These are phyloP conservation scores for Anthracocystis panici-leucophaei DNA, from an alignment of 1,284 basidiomycete species.

Conservation along the genomic window DNA sequence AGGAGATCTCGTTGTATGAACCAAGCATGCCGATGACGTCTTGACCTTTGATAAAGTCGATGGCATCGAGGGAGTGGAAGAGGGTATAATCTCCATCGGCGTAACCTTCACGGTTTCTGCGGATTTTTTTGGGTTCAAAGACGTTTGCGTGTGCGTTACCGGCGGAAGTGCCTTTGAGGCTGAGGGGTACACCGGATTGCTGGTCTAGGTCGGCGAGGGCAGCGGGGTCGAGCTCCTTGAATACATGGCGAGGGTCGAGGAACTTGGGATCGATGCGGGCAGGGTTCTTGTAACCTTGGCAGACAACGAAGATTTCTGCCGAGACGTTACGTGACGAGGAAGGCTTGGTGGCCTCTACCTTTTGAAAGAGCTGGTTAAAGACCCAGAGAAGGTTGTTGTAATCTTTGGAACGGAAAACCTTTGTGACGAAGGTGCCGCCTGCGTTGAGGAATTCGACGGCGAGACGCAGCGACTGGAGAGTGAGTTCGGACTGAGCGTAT, in stretches of 20 bases:
- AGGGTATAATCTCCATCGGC: constrained; percentile 93
- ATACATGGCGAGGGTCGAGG: constrained; percentile 96
- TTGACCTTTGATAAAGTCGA: constrained; percentile 78
- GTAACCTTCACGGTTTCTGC: constrained; percentile 92
- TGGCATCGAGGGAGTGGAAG: constrained; percentile 80
- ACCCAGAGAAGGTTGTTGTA: constrained; percentile 99
- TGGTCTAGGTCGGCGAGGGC: constrained; percentile 24
- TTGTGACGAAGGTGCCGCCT: constrained; percentile 92
- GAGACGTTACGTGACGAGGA: constrained; percentile 99
- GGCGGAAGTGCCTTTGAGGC: constrained; percentile 59
- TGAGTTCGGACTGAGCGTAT: constrained; percentile 95
- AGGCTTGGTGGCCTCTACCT: constrained; percentile 98
- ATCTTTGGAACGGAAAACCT: constrained; percentile 98
- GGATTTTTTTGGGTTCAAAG: constrained; percentile 96
- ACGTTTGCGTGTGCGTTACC: constrained; percentile 76
- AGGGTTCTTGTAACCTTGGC: constrained; percentile 93
- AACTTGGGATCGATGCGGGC: constrained; percentile 98
- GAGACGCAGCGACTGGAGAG: constrained; percentile 93
- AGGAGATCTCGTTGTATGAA: constrained; percentile 84
- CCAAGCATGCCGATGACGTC: constrained; percentile 81
- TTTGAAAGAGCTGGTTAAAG: constrained; percentile 94
- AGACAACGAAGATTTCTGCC: constrained; percentile 99
- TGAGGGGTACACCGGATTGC: constrained; percentile 43
- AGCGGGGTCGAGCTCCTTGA: constrained; percentile 82
- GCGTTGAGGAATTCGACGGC: constrained; percentile 94